Evolutionary conservation across 768 basidiomycete genomes (phyloP).

Genomic region (Panaeolus cyanescens): DNA sequence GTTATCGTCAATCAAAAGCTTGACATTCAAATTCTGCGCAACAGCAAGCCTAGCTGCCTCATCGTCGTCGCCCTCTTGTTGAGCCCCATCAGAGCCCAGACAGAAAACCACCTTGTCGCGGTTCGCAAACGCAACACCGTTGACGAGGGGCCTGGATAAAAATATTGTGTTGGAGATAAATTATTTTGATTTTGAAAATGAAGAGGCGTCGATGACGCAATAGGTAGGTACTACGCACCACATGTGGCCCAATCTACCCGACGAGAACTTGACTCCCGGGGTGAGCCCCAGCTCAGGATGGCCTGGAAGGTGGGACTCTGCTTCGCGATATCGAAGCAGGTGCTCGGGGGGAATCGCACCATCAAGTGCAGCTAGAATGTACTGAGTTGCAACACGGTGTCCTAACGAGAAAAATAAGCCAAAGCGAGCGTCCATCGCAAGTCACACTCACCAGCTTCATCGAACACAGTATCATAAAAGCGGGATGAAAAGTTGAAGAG

Average conservation of each 20-base stretch:
- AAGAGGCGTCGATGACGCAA: background rate
- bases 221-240: conserved; percentile 50
- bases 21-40: conserved; percentile 81
- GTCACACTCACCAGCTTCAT: conserved; percentile 71
- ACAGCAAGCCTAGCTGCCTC: conserved; percentile 89
- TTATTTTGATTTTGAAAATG: background rate
- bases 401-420: conserved; percentile 41
- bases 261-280: conserved; percentile 92
- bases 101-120: conserved; percentile 77
- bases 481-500: conserved; percentile 68
- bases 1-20: conserved; percentile 87
- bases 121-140: conserved; percentile 83
- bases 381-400: conserved; percentile 90
- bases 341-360: conserved; percentile 73
- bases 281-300: conserved; percentile 90
- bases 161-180: conserved; percentile 2
- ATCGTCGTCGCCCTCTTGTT: conserved; percentile 91
- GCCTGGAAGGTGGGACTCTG: conserved; percentile 84
- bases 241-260: conserved; percentile 90
- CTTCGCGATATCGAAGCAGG: conserved; percentile 83
- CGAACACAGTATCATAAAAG: conserved; percentile 72
- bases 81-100: conserved; percentile 88
- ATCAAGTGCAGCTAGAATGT: conserved; percentile 78
- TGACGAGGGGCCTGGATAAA: conserved; percentile 63
- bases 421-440: background rate